These are phyloP conservation scores for Penicillium malachiteum DNA, from an alignment of 495 filamentous ascomycete species.

Conservation along the genomic window DNA sequence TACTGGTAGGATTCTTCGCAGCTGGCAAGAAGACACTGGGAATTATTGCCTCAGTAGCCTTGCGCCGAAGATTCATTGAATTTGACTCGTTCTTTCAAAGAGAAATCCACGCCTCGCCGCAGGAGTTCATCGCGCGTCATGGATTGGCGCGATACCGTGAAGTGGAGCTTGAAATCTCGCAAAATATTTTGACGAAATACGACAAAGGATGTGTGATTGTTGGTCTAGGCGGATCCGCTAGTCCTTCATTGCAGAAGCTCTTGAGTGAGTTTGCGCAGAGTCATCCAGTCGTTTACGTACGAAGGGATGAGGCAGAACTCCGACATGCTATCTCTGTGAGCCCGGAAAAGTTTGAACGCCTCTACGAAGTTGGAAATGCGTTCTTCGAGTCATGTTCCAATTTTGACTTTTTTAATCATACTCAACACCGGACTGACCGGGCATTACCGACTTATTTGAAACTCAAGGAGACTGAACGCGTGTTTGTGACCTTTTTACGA, in stretches of 20 bases:
- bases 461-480: conserved; percentile 42
- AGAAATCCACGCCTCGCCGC: conserved; percentile 52
- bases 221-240: conserved; percentile 31
- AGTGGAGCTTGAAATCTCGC: conserved; percentile 56
- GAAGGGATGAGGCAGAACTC: conserved; percentile 56
- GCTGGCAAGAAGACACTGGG: conserved; percentile 69
- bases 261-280: conserved; percentile 31
- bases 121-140: conserved; percentile 54
- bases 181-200: conserved; percentile 54
- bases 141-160: conserved; percentile 57
- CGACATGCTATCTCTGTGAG: conserved; percentile 11
- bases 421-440: conserved; percentile 11
- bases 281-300: conserved; percentile 66
- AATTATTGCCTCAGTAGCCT: conserved; percentile 67
- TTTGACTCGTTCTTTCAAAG: conserved; percentile 63
- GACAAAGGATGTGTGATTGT: conserved; percentile 62
- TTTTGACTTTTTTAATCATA: conserved; percentile 68
- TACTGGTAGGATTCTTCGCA: conserved; percentile 68
- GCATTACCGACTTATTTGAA: conserved; percentile 16
- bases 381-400: conserved; percentile 60
- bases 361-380: conserved; percentile 42
- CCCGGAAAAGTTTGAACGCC: conserved; percentile 50
- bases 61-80: conserved; percentile 63
- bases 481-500: conserved; percentile 25
- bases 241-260: conserved; percentile 16